Evolutionary conservation across 352 stramenopile genomes (phyloP).

Genomic region (Phytopythium delawarense): DNA sequence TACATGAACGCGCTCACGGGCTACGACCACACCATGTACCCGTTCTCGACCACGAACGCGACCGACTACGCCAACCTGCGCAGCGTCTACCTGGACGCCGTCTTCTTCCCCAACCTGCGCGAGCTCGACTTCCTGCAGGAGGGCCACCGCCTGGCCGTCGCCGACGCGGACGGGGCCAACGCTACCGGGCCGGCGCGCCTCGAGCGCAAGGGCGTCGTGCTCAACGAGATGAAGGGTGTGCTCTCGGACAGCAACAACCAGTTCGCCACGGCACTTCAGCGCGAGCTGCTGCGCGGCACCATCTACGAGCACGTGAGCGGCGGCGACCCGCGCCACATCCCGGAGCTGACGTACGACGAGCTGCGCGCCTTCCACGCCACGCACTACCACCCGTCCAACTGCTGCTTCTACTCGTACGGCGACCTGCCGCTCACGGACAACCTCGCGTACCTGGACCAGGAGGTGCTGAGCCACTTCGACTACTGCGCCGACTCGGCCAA

Average conservation of each 20-base stretch:
- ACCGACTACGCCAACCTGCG: constrained; percentile 98
- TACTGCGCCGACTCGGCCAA: constrained; percentile 42
- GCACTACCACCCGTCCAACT: constrained; percentile 89
- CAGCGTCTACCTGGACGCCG: constrained; percentile 96
- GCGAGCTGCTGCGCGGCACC: constrained; percentile 88
- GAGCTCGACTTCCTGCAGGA: constrained; percentile 78
- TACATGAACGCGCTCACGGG: constrained; percentile 99
- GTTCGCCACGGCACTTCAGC: constrained; percentile 88
- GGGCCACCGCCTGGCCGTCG: constrained; percentile 70
- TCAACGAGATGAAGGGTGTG: constrained; percentile 99
- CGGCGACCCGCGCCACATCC: constrained; percentile 66
- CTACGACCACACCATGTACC: constrained; percentile 98
- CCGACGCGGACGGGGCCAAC: constrained; percentile 13
- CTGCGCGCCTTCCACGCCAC: constrained; percentile 73
- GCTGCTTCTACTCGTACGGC: constrained; percentile 88
- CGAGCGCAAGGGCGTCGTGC: constrained; percentile 94
- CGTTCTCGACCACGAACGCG: constrained; percentile 96
- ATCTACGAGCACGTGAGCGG: constrained; percentile 85
- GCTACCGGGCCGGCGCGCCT: constrained; percentile 30
- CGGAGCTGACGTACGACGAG: constrained; percentile 71
- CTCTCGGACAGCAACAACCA: constrained; percentile 94
- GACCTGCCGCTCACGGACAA: constrained; percentile 79
- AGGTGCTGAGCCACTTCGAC: constrained; percentile 69
- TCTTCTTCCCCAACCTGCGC: constrained; percentile 92
- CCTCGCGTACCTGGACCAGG: constrained; percentile 63